phyloP scores from a whole-genome alignment of 1,139 yeast genomes.

The Protomyces arabidopsidicola region DNA sequence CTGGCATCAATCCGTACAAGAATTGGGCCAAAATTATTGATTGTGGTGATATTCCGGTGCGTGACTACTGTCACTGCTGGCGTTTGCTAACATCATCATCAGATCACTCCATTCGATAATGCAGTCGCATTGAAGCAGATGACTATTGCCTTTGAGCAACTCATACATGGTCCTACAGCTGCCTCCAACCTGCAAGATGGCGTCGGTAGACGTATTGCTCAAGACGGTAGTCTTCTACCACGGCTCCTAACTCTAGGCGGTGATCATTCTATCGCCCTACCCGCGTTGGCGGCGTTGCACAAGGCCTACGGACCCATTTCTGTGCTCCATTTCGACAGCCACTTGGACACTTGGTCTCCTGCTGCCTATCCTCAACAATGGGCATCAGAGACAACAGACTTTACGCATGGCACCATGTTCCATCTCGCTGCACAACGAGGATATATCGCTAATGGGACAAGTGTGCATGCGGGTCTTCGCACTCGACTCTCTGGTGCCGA shows the following conservation, averaged over 20 bases:
- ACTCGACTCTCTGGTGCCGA: constrained; percentile 60
- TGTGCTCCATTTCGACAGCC: constrained; percentile 54
- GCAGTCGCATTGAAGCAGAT: constrained; percentile 63
- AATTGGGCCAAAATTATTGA: constrained; percentile 66
- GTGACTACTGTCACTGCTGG: neutral
- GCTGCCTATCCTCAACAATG: constrained; percentile 61
- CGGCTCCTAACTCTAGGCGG: constrained; percentile 62
- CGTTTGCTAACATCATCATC: neutral
- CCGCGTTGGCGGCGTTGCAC: constrained; percentile 61
- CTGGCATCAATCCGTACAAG: constrained; percentile 59
- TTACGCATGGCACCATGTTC: constrained; percentile 76
- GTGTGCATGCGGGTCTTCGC: constrained; percentile 68
- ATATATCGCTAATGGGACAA: constrained; percentile 49
- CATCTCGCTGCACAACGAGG: constrained; percentile 74
- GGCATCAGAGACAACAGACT: constrained; percentile 53
- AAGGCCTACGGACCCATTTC: constrained; percentile 60
- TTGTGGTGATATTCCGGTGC: constrained; percentile 75
- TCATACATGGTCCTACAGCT: constrained; percentile 43
- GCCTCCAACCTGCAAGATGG: neutral
- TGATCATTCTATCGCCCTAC: constrained; percentile 68
- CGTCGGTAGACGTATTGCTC: constrained; percentile 9
- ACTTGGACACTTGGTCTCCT: constrained; percentile 44
- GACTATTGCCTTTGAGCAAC: constrained; percentile 60
- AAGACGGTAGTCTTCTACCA: constrained; percentile 23
- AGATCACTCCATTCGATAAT: constrained; percentile 64